Evolutionary conservation across 805 yeast species (phyloP).

Genomic region (Suhomyces kilbournensis): DNA sequence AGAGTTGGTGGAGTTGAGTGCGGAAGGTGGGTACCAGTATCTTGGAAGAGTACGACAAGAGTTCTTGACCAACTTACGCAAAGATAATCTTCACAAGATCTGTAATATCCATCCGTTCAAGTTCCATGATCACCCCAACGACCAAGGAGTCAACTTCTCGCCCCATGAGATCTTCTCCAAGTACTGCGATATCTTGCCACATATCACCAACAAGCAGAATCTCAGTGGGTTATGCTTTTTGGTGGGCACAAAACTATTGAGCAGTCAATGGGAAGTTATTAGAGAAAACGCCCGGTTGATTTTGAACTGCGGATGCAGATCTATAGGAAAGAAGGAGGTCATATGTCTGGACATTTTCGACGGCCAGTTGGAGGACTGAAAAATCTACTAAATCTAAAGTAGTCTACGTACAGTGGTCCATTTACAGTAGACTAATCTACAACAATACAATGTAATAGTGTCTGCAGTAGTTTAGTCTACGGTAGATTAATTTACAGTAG

Average conservation of each 20-base stretch:
- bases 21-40: constrained; percentile 39
- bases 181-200: constrained; percentile 32
- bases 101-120: constrained; percentile 22
- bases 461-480: too few relatives aligned
- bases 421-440: too few relatives aligned
- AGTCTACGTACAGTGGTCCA: too few relatives aligned
- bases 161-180: constrained; percentile 31
- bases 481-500: too few relatives aligned
- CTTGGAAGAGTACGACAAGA: constrained; percentile 33
- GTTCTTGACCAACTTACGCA: constrained; percentile 25
- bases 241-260: constrained; percentile 34
- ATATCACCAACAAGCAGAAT: constrained; percentile 33
- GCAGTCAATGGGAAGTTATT: constrained; percentile 42
- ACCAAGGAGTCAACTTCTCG: constrained; percentile 6
- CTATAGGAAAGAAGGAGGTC: constrained; percentile 36
- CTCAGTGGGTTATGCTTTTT: constrained; percentile 42
- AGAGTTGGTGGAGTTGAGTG: constrained; percentile 25
- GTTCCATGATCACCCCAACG: constrained; percentile 6
- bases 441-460: too few relatives aligned
- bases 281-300: constrained; percentile 42
- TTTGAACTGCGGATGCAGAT: constrained; percentile 40
- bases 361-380: constrained; percentile 11
- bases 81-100: constrained; percentile 20
- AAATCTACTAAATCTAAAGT: background rate
- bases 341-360: constrained; percentile 36